Percentiles rank a stretch among this genome's conserved stretches.
Evolutionary conservation across 176 grass and related monocot species (phyloP).

Genomic region (Eragrostis curvula): DNA sequence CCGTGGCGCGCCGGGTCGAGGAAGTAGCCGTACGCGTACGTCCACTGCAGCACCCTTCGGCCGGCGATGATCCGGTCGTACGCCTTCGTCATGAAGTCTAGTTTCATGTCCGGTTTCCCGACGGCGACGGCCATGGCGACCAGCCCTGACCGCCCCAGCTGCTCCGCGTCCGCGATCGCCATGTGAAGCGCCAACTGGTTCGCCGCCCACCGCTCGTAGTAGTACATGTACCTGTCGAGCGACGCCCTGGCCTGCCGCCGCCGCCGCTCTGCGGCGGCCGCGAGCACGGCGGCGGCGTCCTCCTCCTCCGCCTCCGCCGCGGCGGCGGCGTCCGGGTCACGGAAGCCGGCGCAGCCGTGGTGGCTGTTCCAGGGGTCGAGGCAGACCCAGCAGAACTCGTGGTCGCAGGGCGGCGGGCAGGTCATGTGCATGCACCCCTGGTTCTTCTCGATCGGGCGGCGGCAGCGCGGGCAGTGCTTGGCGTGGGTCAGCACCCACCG

Average conservation of each 20-base stretch:
- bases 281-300: not conserved
- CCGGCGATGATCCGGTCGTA: conserved; percentile 11
- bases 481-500: conserved; percentile 39
- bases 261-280: not conserved
- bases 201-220: conserved; percentile 46
- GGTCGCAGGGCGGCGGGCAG: conserved; percentile 30
- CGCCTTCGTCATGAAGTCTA: not conserved
- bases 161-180: not conserved
- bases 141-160: not conserved
- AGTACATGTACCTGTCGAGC: conserved; percentile 37
- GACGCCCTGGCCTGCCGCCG: conserved; percentile 25
- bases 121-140: not conserved
- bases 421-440: conserved; percentile 49
- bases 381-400: conserved; percentile 53
- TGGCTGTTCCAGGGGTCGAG: not conserved
- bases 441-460: conserved; percentile 48
- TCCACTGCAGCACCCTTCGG: conserved; percentile 20
- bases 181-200: not conserved
- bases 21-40: conserved; percentile 33
- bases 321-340: not conserved
- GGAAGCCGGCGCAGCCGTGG: not conserved
- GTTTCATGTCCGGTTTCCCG: not conserved
- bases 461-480: conserved; percentile 46
- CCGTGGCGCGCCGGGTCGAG: conserved; percentile 14
- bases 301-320: no score